Percentiles rank a stretch among this genome's conserved stretches.
Evolutionary conservation across 352 stramenopile genomes (phyloP).

Genomic region (Globisporangium okanoganense): DNA sequence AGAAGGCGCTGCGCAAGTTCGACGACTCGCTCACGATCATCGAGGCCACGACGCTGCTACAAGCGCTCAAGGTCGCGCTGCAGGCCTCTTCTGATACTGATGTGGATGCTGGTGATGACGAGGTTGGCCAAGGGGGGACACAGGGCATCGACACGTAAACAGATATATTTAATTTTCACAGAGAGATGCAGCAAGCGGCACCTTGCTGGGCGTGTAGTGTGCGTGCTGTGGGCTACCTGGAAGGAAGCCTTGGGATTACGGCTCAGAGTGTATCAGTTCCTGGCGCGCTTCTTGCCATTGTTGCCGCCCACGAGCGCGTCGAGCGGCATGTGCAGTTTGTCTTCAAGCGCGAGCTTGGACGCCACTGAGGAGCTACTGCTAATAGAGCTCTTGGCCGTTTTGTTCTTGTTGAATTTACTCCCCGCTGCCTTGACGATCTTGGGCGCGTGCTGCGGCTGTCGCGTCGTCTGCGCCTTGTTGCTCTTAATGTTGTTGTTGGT

Average conservation of each 20-base stretch:
- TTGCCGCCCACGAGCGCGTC: conserved; percentile 46
- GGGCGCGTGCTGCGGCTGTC: conserved; percentile 11
- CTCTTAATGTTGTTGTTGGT: conserved; percentile 18
- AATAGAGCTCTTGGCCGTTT: neutral
- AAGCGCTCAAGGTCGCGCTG: conserved; percentile 66
- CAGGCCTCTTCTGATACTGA: conserved; percentile 7
- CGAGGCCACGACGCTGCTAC: conserved; percentile 56
- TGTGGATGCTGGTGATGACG: neutral
- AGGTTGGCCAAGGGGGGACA: neutral
- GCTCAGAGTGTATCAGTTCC: no score
- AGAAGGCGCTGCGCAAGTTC: conserved; percentile 52
- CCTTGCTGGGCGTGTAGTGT: neutral
- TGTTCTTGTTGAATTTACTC: conserved; percentile 9
- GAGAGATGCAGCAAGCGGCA: no score
- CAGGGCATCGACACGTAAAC: conserved; percentile 6
- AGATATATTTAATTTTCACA: conserved; percentile 18
- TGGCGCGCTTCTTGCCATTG: conserved; percentile 21
- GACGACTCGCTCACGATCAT: conserved; percentile 46
- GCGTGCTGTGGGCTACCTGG: no score
- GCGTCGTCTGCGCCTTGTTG: conserved; percentile 24
- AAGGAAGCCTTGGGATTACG: no score
- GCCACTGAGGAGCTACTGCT: neutral
- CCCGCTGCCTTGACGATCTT: conserved; percentile 18
- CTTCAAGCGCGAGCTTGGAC: conserved; percentile 47
- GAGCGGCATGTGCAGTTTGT: conserved; percentile 60